Base-by-base conservation (phyloP, 2,329 filamentous ascomycete genomes). In the Nemania sp. region DNA sequence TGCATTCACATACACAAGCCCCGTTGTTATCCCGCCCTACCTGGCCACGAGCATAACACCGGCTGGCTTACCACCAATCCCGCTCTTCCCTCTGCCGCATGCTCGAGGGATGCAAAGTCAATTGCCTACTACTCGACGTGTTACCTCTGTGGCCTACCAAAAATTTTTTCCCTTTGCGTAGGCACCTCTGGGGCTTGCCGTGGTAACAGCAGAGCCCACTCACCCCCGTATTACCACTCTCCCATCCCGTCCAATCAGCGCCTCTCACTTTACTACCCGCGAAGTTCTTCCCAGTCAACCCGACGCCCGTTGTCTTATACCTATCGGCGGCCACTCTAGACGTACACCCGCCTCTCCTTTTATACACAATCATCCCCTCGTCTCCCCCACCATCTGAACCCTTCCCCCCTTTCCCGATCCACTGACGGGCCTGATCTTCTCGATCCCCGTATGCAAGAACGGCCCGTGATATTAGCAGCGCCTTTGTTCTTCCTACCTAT, bases 381-480 rank as follows among this genome's bases (percentile, higher is more conserved):
- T 50, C 75, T 72, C 69, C 67, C 72, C 74, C 74, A 75, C 75
- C 74, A 74, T 77, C 72, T 79, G 73, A 73, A 71, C 71, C 77
- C 73, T 70, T 72, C 74, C 77, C 73, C 75, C 76, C 76, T 74
- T 75, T 75, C 76, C 76, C 73, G 76, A 73, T 77, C 78, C 76
- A 78, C 78, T 75, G 76, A 72, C 70, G 75, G 71, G 66, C 59
- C 67, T 73, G 71, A 74, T 74, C 73, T 76, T 75, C 73, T 57
- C 71, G 68, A 72, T 60, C 62, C 72, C 69, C 72, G 71, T 72
- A 72, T 72, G 69, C 68, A 70, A 65, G 66, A 65, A 67, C 71
- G 70, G 67, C 69, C 71, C 69, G 72, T 61, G 65, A 67, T 63
- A 60, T 69, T 67, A 62, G 61, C 67, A 65, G 48, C 59, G 47